Evolutionary conservation across 108 stramenopile genomes (phyloP).

Genomic region (Mediolabrus comicus): DNA sequence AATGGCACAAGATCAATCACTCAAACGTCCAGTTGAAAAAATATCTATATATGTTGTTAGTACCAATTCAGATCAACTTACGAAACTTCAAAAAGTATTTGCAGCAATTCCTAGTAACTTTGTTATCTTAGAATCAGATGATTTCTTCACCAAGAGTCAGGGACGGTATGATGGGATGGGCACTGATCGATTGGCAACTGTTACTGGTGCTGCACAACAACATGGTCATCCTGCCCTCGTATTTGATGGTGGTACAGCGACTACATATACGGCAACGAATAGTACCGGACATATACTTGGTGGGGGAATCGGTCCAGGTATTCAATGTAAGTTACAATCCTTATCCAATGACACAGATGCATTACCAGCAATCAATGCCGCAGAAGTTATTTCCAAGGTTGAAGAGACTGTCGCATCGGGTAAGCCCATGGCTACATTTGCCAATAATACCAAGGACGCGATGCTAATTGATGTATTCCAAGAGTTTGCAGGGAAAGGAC

Average conservation of each 20-base stretch:
- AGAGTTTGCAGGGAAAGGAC: constrained; percentile 51
- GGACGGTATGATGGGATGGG: constrained; percentile 72
- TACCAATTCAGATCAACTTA: constrained; percentile 51
- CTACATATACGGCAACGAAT: constrained; percentile 71
- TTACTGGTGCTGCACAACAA: constrained; percentile 48
- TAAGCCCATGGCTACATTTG: constrained; percentile 51
- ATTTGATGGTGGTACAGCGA: constrained; percentile 73
- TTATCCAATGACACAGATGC: constrained; percentile 53
- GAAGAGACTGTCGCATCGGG: constrained; percentile 15
- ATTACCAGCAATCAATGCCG: constrained; percentile 47
- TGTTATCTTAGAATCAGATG: constrained; percentile 44
- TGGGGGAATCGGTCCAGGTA: constrained; percentile 72
- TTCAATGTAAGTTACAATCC: constrained; percentile 39
- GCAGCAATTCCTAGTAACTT: constrained; percentile 51
- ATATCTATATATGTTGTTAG: constrained; percentile 60
- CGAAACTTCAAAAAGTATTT: constrained; percentile 35
- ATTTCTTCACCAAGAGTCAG: constrained; percentile 64
- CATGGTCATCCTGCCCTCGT: constrained; percentile 56
- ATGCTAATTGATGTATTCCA: constrained; percentile 55
- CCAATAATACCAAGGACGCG: constrained; percentile 52
- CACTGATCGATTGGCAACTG: constrained; percentile 61
- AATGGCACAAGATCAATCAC: constrained; percentile 6
- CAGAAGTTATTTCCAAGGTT: constrained; percentile 28
- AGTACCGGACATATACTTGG: constrained; percentile 61
- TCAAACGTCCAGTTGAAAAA: constrained; percentile 5